Base-by-base conservation (phyloP, 768 basidiomycete species). In the Pluteus cervinus region DNA sequence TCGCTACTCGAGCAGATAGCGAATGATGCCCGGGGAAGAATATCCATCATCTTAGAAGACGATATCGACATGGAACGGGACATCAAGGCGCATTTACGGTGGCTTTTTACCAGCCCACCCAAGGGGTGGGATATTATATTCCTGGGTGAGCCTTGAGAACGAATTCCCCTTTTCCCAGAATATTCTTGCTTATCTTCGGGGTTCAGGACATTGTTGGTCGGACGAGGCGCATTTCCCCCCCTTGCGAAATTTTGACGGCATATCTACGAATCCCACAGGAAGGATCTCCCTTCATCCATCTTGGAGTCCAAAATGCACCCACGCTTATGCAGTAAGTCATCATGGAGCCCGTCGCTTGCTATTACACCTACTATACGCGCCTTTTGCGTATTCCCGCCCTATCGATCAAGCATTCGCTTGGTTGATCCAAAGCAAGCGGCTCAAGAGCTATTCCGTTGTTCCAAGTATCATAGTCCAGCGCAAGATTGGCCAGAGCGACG, bases 21-120 rank as follows among this genome's bases (percentile, higher is more conserved):
- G 29, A 60, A 63, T 41, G 36, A 49, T 29, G 23, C 41, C 4
- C 24, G 51, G 39, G 32, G 42, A 20, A 47, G 61, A 39, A 63
- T 63, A 7, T 61, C 71, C 2, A 62, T 66, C 0, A 65, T 87
- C n/a, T 61, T 86, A 5, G 86, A 87, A 55, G 86, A 87, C 50
- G 86, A 88, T 44, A 61, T 88, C 7, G 81, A 88, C 51, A 79
- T 86, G 74, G 86, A 88, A 58, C 62, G 55, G 21, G 74, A 86
- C 45, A 69, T 82, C 9, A 46, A 58, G 4, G 37, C 49, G 11
- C 68, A 72, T 18, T 51, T 71, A 14, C 36, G 15, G 23, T 25
- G 38, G n/a, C 44, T 81, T 25, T 83, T 79, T 81, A 36, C 43
- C 4, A 51, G 54, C 7, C 52, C 87, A 20, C 85, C 85, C 5